phyloP scores from a whole-genome alignment of 306 rosid genomes.

The Gastrolobium villosum region DNA sequence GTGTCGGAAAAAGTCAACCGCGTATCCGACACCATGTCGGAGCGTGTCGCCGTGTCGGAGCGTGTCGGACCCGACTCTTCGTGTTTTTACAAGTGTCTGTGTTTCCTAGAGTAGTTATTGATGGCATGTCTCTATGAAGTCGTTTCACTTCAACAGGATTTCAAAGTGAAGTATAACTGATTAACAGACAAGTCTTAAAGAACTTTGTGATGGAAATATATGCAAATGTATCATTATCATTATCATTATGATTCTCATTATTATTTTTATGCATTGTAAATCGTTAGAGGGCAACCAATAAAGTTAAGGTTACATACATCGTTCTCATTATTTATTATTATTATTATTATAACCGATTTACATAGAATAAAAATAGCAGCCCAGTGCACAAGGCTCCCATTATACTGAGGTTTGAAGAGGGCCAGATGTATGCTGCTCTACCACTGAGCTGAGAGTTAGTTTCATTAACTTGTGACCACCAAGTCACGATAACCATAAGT shows the following conservation, averaged over 20 bases:
- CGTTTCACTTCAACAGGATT: background rate
- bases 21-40: too few relatives aligned
- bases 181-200: background rate
- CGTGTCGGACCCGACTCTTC: too few relatives aligned
- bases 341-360: background rate
- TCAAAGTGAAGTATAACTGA: background rate
- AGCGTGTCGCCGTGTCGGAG: too few relatives aligned
- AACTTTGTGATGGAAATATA: background rate
- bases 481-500: background rate
- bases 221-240: too few relatives aligned
- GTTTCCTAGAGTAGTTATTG: too few relatives aligned
- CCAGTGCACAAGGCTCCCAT: background rate
- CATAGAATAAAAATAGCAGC: background rate
- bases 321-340: background rate
- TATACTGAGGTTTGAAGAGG: background rate
- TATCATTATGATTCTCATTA: too few relatives aligned
- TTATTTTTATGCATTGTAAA: too few relatives aligned
- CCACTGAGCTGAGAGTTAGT: background rate
- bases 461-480: background rate
- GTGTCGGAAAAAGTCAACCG: too few relatives aligned
- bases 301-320: too few relatives aligned
- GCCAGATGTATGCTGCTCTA: background rate
- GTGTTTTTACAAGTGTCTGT: too few relatives aligned
- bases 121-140: conserved; percentile 15
- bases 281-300: too few relatives aligned